Conservation (phyloP, 768 basidiomycete genomes). For the Suillus plorans region DNA sequence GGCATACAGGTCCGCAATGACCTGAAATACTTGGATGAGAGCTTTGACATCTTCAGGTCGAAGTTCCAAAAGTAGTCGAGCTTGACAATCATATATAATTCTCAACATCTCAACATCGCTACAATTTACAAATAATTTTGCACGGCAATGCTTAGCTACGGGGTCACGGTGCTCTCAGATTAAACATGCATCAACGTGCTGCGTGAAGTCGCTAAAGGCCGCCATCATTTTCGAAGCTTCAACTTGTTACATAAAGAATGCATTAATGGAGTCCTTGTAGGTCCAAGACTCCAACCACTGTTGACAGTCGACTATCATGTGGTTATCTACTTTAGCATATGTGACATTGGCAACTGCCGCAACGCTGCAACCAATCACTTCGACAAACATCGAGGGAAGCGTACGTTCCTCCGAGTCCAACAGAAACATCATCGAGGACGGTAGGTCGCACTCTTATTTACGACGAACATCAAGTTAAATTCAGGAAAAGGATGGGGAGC, state of each 20-base stretch:
- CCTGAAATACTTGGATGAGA: background rate
- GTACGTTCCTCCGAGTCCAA: background rate
- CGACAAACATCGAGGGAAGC: background rate
- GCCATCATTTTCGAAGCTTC: background rate
- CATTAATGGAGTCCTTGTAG: background rate
- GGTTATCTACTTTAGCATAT: background rate
- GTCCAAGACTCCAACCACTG: background rate
- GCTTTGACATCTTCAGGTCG: conserved; percentile 1
- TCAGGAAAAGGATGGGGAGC: background rate
- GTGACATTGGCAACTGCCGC: background rate
- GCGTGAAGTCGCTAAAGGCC: background rate
- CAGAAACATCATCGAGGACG: background rate
- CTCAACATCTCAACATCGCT: background rate
- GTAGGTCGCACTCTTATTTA: background rate
- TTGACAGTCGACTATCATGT: background rate
- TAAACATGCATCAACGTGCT: no score
- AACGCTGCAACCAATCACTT: background rate
- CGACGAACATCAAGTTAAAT: background rate
- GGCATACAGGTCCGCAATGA: background rate
- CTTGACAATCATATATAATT: background rate
- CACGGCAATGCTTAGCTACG: no score
- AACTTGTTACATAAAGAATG: background rate
- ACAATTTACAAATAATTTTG: background rate
- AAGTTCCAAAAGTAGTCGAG: background rate
- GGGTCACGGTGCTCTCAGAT: no score